Base-by-base conservation (phyloP, 1,139 yeast species). In the Suhomyces terraborum region DNA sequence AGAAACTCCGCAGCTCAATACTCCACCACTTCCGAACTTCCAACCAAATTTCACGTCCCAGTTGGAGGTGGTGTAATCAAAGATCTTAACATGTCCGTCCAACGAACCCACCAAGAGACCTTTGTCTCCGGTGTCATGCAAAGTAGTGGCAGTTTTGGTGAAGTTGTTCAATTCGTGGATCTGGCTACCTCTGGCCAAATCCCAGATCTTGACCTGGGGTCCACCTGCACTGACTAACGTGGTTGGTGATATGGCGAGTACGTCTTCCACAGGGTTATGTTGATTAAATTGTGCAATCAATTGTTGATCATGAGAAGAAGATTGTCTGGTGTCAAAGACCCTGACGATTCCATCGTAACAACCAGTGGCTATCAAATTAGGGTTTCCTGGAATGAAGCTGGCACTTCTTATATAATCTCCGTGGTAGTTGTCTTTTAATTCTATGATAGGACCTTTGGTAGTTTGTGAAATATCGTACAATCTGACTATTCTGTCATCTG, bases 1-100 rank as follows among this genome's bases (percentile, higher is more conserved):
- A 8, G 96, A 87, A 8, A 91, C 85, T 7, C 91, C 98, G 59
- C 95, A 83, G 54, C 89, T 75, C 52, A 93, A 71, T 0, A 93
- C 96, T 31, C 95, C 95, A 12, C 94, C 89, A 47, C 69, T 62
- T 29, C 96, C 96, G 58, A 86, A 91, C 63, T 91, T 93, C 98
- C 98, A 93, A 32, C 98, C 98, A 62, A 89, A 93, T 60, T 85
- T 87, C 49, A 91, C 96, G 47, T 85, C 86, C 91, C 95, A 93
- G 47, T 78, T 70, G 35, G 84, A 69, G 19, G 84, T 74, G 26
- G 80, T 68, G 25, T 88, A 80, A 63, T 91, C 98, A 61, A 93
- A 88, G 35, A 91, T 89, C 64, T 93, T 93, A 44, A 93, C 96
- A 62, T 93, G 98, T 13, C 98, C 98, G 64, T 93, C 98, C 46